Percentiles rank a stretch among this genome's conserved stretches.
Conservation (phyloP, 2,329 filamentous ascomycete species). For the Aspergillus sp. region DNA sequence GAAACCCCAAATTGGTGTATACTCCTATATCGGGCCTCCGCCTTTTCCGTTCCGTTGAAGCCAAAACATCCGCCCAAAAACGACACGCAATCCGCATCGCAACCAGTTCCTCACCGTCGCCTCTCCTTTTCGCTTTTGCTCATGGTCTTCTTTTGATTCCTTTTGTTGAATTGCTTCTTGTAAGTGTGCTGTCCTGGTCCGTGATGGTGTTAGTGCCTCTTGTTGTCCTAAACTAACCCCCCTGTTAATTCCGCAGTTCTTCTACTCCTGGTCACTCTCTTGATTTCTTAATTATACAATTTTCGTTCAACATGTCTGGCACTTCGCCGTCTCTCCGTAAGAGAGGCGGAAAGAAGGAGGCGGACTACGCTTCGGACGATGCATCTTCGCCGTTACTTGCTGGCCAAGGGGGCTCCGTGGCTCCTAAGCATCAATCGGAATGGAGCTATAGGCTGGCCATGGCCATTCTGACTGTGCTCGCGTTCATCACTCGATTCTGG, state of each 20-base stretch:
- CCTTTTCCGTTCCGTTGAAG: conserved; percentile 17
- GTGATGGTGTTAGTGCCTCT: background rate
- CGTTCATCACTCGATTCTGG: conserved; percentile 90
- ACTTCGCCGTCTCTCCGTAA: conserved; percentile 35
- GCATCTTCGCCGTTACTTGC: conserved; percentile 7
- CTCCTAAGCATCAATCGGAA: conserved; percentile 46
- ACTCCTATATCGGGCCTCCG: conserved; percentile 15
- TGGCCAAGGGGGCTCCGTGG: conserved; percentile 8
- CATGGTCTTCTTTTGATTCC: conserved; percentile 6
- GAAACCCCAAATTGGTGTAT: background rate
- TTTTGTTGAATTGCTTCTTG: background rate
- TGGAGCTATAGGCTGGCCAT: conserved; percentile 80
- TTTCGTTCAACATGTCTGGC: conserved; percentile 26
- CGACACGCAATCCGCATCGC: conserved; percentile 3
- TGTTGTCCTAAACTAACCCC: background rate
- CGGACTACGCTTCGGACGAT: conserved; percentile 16
- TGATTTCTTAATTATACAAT: conserved; percentile 9
- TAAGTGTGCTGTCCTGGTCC: background rate
- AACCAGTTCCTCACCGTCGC: conserved; percentile 3
- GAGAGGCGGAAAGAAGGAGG: conserved; percentile 36
- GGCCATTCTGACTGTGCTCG: conserved; percentile 67
- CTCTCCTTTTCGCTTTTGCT: background rate
- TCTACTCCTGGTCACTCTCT: conserved; percentile 18
- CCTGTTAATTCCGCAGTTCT: background rate
- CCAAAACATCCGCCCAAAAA: background rate